Evolutionary conservation across 1,284 basidiomycete genomes (phyloP), one percentile per base, ranked within the genome.

Genomic region (Cutaneotrichosporon sp.): DNA sequence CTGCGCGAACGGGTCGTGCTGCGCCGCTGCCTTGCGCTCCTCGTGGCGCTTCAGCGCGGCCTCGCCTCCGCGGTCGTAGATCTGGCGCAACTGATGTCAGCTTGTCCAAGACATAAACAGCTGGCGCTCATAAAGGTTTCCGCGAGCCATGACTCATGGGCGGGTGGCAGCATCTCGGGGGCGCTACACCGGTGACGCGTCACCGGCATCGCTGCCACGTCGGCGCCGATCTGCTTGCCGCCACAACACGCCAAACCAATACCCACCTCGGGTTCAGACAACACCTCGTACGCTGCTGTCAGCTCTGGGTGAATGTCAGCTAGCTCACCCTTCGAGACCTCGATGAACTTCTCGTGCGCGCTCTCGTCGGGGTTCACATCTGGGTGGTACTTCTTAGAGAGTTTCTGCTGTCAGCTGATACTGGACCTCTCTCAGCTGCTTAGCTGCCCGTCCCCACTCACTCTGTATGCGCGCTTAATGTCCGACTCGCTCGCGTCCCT

Each of bases 51-150:
- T 91, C 60, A 97, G 79, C 7, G 92, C 93, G 75, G 94, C 92
- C 85, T 95, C 92, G 66, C 94, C 94, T 80, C 92, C 87, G 60
- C 88, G 85, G 76, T 97, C 94, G 79, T 97, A 97, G 67, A 95
- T 91, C 79, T 86, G 84, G 25, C 90, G 87, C 87, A 91, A 93
- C 89, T 95, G 69, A 7, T 45, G 52, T 46, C 54, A 51, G 46
- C 43, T 42, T 9, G 18, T n/a, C 18, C 20, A 11, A 13, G n/a
- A n/a, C 9, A 11, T 7, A 8, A 25, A 14, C 2, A 47, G 3
- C 25, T 13, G 38, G 38, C 7, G 38, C 14, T 16, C 34, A 3
- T 13, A 13, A 13, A 9, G 13, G 5, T 36, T 36, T 1, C 34
- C 34, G 16, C 11, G 13, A 13, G 34, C 34, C 2, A 13, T 36